phyloP scores from a whole-genome alignment of 306 rosid species.

The Cicer pinnatifidum region DNA sequence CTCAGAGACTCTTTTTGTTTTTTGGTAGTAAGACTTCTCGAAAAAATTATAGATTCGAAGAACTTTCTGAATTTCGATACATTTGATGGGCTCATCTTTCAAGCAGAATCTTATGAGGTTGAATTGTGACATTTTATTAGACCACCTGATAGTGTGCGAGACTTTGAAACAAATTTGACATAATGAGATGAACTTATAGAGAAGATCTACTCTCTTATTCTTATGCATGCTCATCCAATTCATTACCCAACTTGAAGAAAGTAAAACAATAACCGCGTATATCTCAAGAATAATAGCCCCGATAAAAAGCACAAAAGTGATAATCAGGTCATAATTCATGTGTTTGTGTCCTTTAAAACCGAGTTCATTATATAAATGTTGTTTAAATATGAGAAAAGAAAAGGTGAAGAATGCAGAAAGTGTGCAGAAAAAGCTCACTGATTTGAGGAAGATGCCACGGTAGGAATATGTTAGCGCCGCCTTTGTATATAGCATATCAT shows the following conservation, averaged over 20 bases:
- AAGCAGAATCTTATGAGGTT: constrained; percentile 35
- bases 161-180: not conserved
- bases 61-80: not conserved
- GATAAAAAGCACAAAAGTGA: constrained; percentile 38
- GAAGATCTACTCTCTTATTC: not conserved
- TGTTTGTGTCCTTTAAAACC: not conserved
- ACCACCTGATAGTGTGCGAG: constrained; percentile 40
- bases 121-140: constrained; percentile 43
- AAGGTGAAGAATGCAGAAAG: constrained; percentile 26
- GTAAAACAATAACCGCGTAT: constrained; percentile 28
- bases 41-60: not conserved
- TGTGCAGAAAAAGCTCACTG: constrained; percentile 6
- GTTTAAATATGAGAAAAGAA: not conserved
- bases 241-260: constrained; percentile 47
- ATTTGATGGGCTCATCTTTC: not conserved
- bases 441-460: constrained; percentile 30
- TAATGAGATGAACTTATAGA: not conserved
- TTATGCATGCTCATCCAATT: constrained; percentile 37
- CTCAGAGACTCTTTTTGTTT: not conserved
- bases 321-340: not conserved
- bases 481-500: constrained; percentile 55
- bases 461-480: constrained; percentile 39
- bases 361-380: not conserved
- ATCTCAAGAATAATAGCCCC: constrained; percentile 52
- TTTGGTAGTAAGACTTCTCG: constrained; percentile 17